These are phyloP conservation scores for Sherardia arvensis DNA, from an alignment of 257 asterid genomes.

Conservation along the genomic window DNA sequence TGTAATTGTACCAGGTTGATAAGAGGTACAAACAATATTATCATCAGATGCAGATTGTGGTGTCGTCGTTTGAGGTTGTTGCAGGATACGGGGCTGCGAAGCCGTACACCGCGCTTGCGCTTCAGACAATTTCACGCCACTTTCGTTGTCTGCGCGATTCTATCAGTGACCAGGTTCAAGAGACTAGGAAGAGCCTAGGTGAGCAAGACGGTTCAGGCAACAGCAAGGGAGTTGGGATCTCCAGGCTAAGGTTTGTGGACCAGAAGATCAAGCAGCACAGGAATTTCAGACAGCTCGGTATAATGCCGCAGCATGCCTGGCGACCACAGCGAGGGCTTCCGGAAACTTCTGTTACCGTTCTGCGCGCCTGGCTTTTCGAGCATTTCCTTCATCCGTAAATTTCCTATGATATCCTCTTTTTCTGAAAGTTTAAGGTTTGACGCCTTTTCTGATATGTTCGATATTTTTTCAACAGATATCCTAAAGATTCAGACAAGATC, in stretches of 20 bases:
- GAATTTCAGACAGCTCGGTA: conserved; percentile 79
- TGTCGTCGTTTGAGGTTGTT: conserved; percentile 63
- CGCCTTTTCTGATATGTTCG: not conserved
- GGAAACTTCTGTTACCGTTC: conserved; percentile 60
- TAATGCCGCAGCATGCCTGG: conserved; percentile 88
- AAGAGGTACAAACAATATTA: conserved; percentile 68
- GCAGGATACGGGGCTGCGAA: conserved; percentile 71
- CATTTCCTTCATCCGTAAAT: conserved; percentile 89
- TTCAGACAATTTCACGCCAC: conserved; percentile 81
- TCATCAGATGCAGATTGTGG: conserved; percentile 80
- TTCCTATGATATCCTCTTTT: not conserved
- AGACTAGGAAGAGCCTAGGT: conserved; percentile 57
- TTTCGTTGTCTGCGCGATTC: conserved; percentile 77
- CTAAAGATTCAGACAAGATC: conserved; percentile 82
- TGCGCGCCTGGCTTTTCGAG: conserved; percentile 93
- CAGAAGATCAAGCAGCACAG: conserved; percentile 69
- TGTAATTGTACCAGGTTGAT: conserved; percentile 65
- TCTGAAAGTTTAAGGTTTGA: too few species aligned
- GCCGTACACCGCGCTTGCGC: conserved; percentile 79
- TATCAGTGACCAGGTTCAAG: conserved; percentile 51
- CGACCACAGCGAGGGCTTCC: conserved; percentile 94
- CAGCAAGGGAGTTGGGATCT: conserved; percentile 50
- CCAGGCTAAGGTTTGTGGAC: conserved; percentile 70
- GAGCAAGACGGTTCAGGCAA: conserved; percentile 51
- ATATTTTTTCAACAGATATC: conserved; percentile 43